These are phyloP conservation scores for Globisporangium apiculatum DNA, from an alignment of 352 stramenopile genomes.

Conservation along the genomic window DNA sequence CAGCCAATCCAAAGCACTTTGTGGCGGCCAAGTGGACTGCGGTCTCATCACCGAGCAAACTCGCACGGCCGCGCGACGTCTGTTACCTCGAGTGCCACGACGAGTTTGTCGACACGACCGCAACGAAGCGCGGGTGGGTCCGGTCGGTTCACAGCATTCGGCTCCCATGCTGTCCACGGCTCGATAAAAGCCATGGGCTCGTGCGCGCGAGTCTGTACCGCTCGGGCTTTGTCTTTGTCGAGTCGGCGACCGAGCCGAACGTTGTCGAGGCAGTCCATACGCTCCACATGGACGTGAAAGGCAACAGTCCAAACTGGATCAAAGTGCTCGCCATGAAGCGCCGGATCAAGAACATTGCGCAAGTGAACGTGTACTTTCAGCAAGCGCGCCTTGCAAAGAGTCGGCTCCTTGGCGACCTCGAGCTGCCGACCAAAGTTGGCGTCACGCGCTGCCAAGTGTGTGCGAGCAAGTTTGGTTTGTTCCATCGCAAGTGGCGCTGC, in stretches of 20 bases:
- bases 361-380: constrained; percentile 67
- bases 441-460: constrained; percentile 46
- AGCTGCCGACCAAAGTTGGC: constrained; percentile 43
- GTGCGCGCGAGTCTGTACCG: constrained; percentile 70
- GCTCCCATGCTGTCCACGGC: constrained; percentile 54
- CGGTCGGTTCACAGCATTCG: constrained; percentile 75
- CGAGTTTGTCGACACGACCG: constrained; percentile 75
- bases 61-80: constrained; percentile 75
- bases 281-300: constrained; percentile 76
- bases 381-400: constrained; percentile 1
- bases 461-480: constrained; percentile 44
- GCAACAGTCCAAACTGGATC: constrained; percentile 65
- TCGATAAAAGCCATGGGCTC: constrained; percentile 49
- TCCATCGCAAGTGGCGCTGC: constrained; percentile 57
- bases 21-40: constrained; percentile 82
- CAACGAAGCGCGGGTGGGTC: constrained; percentile 65
- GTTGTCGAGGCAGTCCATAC: constrained; percentile 72
- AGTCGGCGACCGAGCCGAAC: constrained; percentile 28
- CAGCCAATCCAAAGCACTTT: constrained; percentile 76
- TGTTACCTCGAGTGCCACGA: constrained; percentile 82
- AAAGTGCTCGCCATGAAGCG: constrained; percentile 75
- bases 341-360: constrained; percentile 64
- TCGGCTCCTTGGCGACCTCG: constrained; percentile 49
- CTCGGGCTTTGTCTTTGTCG: constrained; percentile 74
- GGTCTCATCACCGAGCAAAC: constrained; percentile 64